Conservation (phyloP, 2,329 filamentous ascomycete species). For the Sarocladiaceae sp. region DNA sequence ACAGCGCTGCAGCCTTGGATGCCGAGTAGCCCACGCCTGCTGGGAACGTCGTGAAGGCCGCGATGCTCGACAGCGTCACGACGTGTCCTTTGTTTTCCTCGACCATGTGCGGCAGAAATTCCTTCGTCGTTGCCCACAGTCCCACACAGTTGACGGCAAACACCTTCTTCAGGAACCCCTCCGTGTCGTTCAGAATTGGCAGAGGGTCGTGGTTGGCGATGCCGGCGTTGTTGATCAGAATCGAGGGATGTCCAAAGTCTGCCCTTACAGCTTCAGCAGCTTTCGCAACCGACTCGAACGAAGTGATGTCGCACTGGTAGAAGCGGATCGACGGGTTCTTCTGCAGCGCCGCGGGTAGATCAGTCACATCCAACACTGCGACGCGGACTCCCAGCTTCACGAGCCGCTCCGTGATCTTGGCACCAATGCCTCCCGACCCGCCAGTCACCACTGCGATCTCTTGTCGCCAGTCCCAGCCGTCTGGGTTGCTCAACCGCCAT, state of each 20-base stretch:
- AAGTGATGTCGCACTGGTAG: conserved; percentile 62
- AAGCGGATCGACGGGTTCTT: conserved; percentile 44
- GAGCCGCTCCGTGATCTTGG: conserved; percentile 52
- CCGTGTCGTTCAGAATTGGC: conserved; percentile 47
- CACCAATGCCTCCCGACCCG: conserved; percentile 64
- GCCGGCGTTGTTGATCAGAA: conserved; percentile 65
- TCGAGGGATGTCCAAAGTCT: conserved; percentile 52
- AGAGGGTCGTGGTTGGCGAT: conserved; percentile 42
- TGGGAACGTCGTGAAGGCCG: conserved; percentile 50
- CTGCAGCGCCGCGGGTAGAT: conserved; percentile 10
- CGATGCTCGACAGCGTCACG: conserved; percentile 59
- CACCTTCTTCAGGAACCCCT: conserved; percentile 50
- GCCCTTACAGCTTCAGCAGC: conserved; percentile 43
- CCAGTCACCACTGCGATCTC: conserved; percentile 62
- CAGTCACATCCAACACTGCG: conserved; percentile 57
- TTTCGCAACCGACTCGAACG: conserved; percentile 38
- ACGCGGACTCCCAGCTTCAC: conserved; percentile 55
- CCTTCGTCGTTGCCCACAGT: conserved; percentile 55
- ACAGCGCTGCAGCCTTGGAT: conserved; percentile 55
- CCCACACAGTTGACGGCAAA: conserved; percentile 60
- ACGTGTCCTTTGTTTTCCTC: conserved; percentile 60
- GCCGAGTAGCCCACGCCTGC: conserved; percentile 58
- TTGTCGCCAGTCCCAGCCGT: conserved; percentile 15
- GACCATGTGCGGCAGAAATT: conserved; percentile 59
- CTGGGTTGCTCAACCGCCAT: conserved; percentile 9